Conservation (phyloP, 768 basidiomycete genomes). For the Lyophyllum decastes region DNA sequence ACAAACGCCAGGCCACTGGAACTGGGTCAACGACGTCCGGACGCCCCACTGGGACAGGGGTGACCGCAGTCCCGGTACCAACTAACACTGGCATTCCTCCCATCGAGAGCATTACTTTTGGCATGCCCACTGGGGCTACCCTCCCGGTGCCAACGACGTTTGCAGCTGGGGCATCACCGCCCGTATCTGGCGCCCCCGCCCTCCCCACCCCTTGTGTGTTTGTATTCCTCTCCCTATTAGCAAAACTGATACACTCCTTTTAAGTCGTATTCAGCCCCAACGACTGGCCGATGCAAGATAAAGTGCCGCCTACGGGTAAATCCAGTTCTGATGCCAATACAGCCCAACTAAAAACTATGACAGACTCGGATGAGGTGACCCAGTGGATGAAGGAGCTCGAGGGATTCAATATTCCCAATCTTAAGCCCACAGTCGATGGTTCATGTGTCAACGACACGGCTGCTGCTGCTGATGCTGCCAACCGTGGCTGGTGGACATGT, state of each 20-base stretch:
- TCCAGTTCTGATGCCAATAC: neutral
- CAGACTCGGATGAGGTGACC: constrained; percentile 63
- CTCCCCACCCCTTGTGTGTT: constrained; percentile 66
- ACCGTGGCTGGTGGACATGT: constrained; percentile 91
- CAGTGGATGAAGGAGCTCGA: constrained; percentile 79
- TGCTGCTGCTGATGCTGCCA: constrained; percentile 55
- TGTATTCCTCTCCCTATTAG: constrained; percentile 1
- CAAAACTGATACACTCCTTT: neutral
- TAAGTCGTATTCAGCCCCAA: constrained; percentile 29
- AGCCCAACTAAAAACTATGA: neutral
- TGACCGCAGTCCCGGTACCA: constrained; percentile 49
- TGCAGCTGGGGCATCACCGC: constrained; percentile 59
- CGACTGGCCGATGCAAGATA: constrained; percentile 67
- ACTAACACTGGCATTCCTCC: constrained; percentile 55
- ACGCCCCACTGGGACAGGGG: neutral
- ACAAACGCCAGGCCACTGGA: constrained; percentile 38
- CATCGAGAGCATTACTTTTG: constrained; percentile 57
- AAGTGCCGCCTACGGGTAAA: constrained; percentile 59
- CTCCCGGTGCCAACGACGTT: constrained; percentile 54
- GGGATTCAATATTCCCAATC: constrained; percentile 65
- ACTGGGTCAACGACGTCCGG: neutral
- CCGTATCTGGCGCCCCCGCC: constrained; percentile 63
- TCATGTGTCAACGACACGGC: constrained; percentile 62
- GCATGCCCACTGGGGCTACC: constrained; percentile 58
- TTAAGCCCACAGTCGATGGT: constrained; percentile 66